Conservation (phyloP, 495 filamentous ascomycete genomes). For the Penicillium soppii region DNA sequence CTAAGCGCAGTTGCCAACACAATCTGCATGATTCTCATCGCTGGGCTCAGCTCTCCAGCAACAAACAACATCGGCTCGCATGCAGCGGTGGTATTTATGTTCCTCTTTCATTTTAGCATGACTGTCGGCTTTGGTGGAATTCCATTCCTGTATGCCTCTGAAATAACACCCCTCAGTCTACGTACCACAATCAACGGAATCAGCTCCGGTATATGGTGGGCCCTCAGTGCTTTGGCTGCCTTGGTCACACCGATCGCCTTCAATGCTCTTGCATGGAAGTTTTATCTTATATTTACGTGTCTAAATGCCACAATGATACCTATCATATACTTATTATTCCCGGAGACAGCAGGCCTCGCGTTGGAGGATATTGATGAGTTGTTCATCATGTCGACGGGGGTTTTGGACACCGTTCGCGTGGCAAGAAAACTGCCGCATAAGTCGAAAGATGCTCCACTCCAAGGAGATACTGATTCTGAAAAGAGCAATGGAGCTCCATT, state of each 20-base stretch:
- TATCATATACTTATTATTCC: conserved; percentile 45
- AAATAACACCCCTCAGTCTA: conserved; percentile 48
- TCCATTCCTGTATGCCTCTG: conserved; percentile 52
- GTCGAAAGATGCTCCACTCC: background rate
- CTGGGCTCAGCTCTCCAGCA: conserved; percentile 20
- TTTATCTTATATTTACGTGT: conserved; percentile 21
- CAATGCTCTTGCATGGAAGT: conserved; percentile 13
- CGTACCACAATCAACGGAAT: conserved; percentile 48
- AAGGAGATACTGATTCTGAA: background rate
- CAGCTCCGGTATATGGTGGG: conserved; percentile 44
- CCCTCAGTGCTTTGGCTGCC: conserved; percentile 24
- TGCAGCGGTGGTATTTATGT: conserved; percentile 48
- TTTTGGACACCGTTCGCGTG: background rate
- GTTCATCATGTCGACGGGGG: conserved; percentile 19
- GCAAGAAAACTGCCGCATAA: background rate
- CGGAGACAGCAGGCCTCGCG: conserved; percentile 52
- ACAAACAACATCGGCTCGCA: conserved; percentile 19
- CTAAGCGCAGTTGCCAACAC: conserved; percentile 34
- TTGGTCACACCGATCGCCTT: conserved; percentile 23
- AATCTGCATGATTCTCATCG: conserved; percentile 42
- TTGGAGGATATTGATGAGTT: conserved; percentile 60
- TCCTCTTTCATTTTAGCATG: conserved; percentile 52
- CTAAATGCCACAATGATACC: conserved; percentile 13
- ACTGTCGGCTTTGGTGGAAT: conserved; percentile 51
- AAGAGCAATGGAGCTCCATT: background rate